Evolutionary conservation across 2,329 filamentous ascomycete species (phyloP).

Genomic region (Biscogniauxia mediterranea): DNA sequence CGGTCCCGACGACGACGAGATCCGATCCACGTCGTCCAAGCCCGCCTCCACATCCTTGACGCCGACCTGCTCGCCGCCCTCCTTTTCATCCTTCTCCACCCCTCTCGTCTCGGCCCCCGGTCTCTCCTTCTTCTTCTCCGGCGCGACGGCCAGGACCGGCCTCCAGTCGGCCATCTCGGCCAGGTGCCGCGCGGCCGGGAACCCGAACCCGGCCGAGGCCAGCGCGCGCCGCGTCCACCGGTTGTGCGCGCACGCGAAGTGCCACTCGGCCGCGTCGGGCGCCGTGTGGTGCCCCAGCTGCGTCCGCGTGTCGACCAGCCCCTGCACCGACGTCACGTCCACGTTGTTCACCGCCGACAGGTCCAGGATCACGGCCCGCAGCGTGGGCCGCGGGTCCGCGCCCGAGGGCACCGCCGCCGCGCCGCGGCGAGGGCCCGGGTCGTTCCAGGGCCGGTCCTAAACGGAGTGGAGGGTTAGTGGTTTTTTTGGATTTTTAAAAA

Average conservation of each 20-base stretch:
- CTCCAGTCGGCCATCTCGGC: constrained; percentile 17
- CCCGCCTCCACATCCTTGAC: constrained; percentile 13
- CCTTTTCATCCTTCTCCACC: constrained; percentile 9
- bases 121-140: constrained; percentile 11
- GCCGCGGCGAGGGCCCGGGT: constrained; percentile 30
- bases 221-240: constrained; percentile 58
- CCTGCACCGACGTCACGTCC: constrained; percentile 55
- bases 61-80: constrained; percentile 12
- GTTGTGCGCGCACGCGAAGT: constrained; percentile 52
- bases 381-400: constrained; percentile 33
- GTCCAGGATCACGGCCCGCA: constrained; percentile 55
- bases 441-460: constrained; percentile 43
- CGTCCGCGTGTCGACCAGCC: constrained; percentile 52
- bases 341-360: constrained; percentile 55
- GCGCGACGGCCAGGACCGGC: constrained; percentile 28
- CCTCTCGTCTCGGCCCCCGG: too few relatives aligned
- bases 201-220: constrained; percentile 52
- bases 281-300: constrained; percentile 51
- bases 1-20: constrained; percentile 18
- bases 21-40: constrained; percentile 8
- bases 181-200: constrained; percentile 18
- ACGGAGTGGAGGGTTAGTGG: constrained; percentile 12
- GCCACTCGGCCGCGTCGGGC: constrained; percentile 46
- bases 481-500: not conserved
- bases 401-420: constrained; percentile 14